phyloP scores from a whole-genome alignment of 306 rosid genomes.

The Castanea crenata region DNA sequence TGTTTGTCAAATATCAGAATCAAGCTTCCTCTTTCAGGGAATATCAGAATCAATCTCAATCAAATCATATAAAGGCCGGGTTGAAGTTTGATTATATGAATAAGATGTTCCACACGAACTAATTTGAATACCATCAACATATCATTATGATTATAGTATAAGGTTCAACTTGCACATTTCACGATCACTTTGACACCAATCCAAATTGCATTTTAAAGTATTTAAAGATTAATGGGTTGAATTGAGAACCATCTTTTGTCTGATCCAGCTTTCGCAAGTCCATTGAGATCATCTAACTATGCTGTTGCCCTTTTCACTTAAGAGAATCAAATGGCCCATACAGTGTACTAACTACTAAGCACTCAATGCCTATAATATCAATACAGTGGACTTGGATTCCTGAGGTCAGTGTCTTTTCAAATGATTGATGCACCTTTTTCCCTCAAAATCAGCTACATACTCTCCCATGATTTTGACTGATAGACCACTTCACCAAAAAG shows the following conservation, averaged over 20 bases:
- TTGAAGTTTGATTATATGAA: constrained; percentile 33
- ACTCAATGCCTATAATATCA: constrained; percentile 5
- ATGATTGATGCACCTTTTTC: constrained; percentile 19
- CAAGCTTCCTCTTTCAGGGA: constrained; percentile 4
- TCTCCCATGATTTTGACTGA: constrained; percentile 3
- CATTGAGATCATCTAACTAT: not conserved
- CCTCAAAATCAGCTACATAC: not conserved
- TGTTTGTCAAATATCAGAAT: constrained; percentile 41
- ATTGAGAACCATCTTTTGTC: constrained; percentile 7
- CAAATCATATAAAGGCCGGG: constrained; percentile 28
- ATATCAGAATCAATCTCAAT: constrained; percentile 42
- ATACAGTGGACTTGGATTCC: constrained; percentile 1
- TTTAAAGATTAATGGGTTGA: not conserved
- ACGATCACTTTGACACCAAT: constrained; percentile 24
- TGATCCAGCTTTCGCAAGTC: constrained; percentile 40
- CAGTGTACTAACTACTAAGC: not conserved
- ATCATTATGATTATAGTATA: constrained; percentile 31
- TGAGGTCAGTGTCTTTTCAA: constrained; percentile 36
- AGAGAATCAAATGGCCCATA: not conserved
- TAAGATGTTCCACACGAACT: constrained; percentile 38
- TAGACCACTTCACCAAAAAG: not conserved
- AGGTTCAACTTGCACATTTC: constrained; percentile 28
- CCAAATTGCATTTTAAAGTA: not conserved
- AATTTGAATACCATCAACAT: constrained; percentile 29
- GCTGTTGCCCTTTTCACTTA: not conserved